These are phyloP conservation scores for Pestalotiopsis fici DNA, from an alignment of 2,329 filamentous ascomycete genomes.

Conservation along the genomic window DNA sequence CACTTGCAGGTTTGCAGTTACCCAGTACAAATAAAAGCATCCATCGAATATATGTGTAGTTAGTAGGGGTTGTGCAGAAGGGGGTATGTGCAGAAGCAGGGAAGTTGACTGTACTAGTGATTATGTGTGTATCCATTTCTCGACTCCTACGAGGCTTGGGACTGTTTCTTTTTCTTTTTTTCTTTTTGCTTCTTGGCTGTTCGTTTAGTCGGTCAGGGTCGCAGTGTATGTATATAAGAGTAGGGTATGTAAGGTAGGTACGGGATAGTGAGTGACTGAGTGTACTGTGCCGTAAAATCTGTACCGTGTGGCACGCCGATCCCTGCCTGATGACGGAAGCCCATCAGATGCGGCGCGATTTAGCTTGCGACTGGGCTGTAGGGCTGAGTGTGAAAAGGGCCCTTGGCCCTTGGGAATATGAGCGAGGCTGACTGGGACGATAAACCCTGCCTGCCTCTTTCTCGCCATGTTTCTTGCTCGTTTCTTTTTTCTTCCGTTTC, in stretches of 20 bases:
- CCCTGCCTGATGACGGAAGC: not conserved
- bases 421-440: not conserved
- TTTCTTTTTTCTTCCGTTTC: not conserved
- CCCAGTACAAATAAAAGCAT: too few relatives aligned
- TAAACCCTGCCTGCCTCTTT: not conserved
- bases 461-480: not conserved
- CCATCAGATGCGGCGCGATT: not conserved
- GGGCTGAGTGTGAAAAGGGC: not conserved
- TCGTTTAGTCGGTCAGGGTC: too few relatives aligned
- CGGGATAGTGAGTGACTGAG: too few relatives aligned
- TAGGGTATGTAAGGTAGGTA: too few relatives aligned
- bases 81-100: too few relatives aligned
- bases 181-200: not conserved
- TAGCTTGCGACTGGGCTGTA: not conserved
- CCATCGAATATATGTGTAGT: too few relatives aligned
- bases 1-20: too few relatives aligned
- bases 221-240: too few relatives aligned
- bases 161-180: not conserved
- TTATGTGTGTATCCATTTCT: too few relatives aligned
- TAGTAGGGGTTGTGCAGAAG: too few relatives aligned
- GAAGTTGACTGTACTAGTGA: too few relatives aligned
- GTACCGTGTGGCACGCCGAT: not conserved
- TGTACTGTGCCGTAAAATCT: not conserved
- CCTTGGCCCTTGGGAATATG: not conserved
- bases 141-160: not conserved